Conservation (phyloP, 139 green algal species). For the Nannochloris sp. region DNA sequence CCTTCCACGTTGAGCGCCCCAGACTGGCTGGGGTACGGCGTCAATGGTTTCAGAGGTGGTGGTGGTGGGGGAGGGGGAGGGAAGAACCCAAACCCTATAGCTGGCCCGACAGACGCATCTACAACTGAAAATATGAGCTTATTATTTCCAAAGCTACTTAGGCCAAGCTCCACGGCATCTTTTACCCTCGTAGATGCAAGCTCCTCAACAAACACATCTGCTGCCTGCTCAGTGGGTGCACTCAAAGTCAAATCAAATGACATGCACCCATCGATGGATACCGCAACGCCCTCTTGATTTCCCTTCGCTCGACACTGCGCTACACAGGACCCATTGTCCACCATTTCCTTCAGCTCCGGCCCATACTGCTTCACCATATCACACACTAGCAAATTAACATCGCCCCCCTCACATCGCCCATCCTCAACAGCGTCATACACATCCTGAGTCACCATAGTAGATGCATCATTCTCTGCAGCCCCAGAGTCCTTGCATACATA, state of each 20-base stretch:
- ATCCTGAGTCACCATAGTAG: not conserved
- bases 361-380: not conserved
- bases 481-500: not conserved
- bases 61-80: conserved; percentile 18
- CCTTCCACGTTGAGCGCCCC: not conserved
- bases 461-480: not conserved
- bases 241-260: not conserved
- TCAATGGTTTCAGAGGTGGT: conserved; percentile 3
- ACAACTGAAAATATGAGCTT: conserved; percentile 8
- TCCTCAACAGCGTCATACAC: not conserved
- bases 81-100: conserved; percentile 27
- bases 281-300: not conserved
- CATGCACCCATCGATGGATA: not conserved
- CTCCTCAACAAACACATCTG: not conserved
- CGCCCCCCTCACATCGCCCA: not conserved
- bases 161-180: conserved; percentile 15
- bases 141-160: conserved; percentile 5
- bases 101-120: not conserved
- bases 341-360: not conserved
- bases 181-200: not conserved
- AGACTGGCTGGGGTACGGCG: conserved; percentile 2
- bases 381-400: conserved; percentile 3
- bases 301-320: too few relatives aligned
- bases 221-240: not conserved
- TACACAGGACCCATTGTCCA: not conserved